Evolutionary conservation across 2,329 filamentous ascomycete species (phyloP), one percentile per base, ranked within the genome.

Genomic region (Aspergillus vadensis): DNA sequence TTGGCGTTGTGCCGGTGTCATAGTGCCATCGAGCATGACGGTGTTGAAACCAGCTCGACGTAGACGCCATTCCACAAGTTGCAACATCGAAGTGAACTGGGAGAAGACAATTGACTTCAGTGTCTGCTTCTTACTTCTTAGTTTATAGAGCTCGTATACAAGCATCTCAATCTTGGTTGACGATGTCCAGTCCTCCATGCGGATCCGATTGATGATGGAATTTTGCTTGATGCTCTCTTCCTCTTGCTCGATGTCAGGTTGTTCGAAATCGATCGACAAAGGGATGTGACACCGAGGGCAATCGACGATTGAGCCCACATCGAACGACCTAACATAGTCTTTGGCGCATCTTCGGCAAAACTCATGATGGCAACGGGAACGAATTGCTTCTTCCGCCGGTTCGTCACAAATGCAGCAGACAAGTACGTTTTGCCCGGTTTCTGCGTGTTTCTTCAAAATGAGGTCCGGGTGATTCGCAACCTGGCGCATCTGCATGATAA

Each of bases 401-500:
- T 98, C 95, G 72, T 99, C 95, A 74, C 95, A 99, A 69, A 99
- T 95, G 76, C 91, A 91, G 78, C 94, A 98, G 44, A 97, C 88
- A 38, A 97, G 81, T 12, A 97, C 83, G 65, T 98, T 97, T 76
- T 97, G 92, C 2, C 93, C 93, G 56, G 91, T 91, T 67, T 92
- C 88, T 2, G 85, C 85, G 63, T 94, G 86, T 79, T 95, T 97
- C 80, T 94, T 96, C 63, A 98, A 79, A 52, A 99, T 90, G 38
- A 99, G 79, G 77, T 99, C 95, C 0, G 95, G 95, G 73, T 99
- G 95, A 67, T 99, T 95, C 7, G 95, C 92, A 25, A 97, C 91
- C 79, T 99, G 95, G 58, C 95, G 90, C 94, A 99, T 98, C 76
- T 97, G 93, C 92, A 98, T 98, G 72, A 99, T 97, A 58, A 99